These are phyloP conservation scores for Carex littledalei DNA, from an alignment of 176 grass and related monocot species.

Conservation along the genomic window DNA sequence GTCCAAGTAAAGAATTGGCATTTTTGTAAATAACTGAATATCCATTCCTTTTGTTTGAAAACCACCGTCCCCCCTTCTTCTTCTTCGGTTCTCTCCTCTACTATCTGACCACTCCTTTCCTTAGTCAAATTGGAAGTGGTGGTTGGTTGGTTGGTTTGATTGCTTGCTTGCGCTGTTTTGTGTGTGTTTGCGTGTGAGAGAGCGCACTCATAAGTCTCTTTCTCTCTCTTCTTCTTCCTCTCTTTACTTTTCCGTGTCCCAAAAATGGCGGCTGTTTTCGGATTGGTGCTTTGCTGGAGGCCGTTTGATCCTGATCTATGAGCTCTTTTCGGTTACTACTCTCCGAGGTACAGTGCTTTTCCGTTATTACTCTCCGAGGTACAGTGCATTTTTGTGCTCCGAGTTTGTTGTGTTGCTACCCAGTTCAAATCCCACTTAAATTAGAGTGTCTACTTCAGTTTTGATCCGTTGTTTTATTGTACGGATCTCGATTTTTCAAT, in stretches of 20 bases:
- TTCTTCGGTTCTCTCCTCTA: not conserved
- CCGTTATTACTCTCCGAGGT: not conserved
- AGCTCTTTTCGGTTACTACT: not conserved
- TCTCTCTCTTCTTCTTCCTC: not conserved
- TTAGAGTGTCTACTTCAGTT: not conserved
- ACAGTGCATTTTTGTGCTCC: not conserved
- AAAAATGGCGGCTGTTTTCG: not conserved
- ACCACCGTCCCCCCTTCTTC: not conserved
- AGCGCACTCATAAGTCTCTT: not conserved
- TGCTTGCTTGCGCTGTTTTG: constrained; percentile 13
- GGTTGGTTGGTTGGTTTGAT: constrained; percentile 16
- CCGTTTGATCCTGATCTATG: constrained; percentile 26
- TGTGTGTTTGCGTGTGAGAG: not conserved
- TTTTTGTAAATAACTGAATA: not conserved
- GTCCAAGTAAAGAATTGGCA: not conserved
- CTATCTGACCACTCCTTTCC: not conserved
- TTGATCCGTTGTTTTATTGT: constrained; percentile 5
- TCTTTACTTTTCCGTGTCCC: not conserved
- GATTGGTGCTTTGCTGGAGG: not conserved
- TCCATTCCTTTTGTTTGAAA: constrained; percentile 7
- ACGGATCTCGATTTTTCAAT: constrained; percentile 20
- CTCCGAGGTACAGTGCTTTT: constrained; percentile 9
- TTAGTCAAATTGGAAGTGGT: not conserved
- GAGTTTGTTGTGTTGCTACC: not conserved
- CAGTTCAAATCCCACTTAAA: not conserved